Percentiles rank a stretch among this genome's conserved stretches.
Evolutionary conservation across 2,329 filamentous ascomycete genomes (phyloP).

Genomic region (Lasiodiplodia theobromae): DNA sequence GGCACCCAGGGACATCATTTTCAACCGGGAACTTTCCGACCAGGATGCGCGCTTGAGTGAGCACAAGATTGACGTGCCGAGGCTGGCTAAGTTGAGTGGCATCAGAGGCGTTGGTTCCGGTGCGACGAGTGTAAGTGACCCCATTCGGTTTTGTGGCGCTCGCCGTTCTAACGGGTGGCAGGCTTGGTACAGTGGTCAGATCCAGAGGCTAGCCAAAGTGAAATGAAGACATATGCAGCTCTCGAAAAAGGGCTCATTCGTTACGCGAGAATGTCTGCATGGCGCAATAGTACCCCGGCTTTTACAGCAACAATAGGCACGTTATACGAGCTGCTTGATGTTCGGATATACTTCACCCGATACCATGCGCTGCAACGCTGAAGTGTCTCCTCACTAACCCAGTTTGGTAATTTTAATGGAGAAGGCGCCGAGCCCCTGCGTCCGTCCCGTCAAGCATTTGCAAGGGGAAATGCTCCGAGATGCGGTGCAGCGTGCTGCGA

Average conservation of each 20-base stretch:
- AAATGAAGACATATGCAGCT: background rate
- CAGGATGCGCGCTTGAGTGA: constrained; percentile 29
- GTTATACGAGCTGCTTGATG: background rate
- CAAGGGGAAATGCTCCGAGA: no score
- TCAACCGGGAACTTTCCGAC: constrained; percentile 32
- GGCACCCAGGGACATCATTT: constrained; percentile 30
- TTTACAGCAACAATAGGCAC: background rate
- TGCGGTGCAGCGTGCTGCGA: no score
- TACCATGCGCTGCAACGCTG: background rate
- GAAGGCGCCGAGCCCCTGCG: background rate
- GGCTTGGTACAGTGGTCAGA: background rate
- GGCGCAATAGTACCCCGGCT: background rate
- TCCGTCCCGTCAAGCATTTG: background rate
- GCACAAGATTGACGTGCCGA: constrained; percentile 5
- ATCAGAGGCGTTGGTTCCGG: background rate
- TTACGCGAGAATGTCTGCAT: background rate
- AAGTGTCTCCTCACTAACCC: background rate
- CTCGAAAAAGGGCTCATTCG: background rate
- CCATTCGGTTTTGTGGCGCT: accelerated
- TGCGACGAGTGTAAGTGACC: background rate
- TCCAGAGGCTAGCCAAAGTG: background rate
- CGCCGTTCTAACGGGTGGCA: background rate
- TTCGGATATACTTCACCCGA: background rate
- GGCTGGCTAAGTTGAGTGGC: constrained; percentile 10
- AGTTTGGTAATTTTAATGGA: background rate